phyloP scores from a whole-genome alignment of 257 asterid genomes.

The Coffea canephora region DNA sequence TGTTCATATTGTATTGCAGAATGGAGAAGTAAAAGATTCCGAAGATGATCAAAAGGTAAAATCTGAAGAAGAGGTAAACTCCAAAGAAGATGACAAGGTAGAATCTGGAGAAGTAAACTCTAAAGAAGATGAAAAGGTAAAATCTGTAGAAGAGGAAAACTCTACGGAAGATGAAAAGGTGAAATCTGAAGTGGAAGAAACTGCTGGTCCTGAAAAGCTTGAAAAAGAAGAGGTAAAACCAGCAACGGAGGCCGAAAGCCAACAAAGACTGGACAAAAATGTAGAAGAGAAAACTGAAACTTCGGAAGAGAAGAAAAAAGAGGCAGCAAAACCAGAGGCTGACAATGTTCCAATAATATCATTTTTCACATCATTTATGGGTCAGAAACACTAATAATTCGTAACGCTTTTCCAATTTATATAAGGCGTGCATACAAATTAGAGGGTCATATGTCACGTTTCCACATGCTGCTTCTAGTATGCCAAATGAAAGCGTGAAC shows the following conservation, averaged over 20 bases:
- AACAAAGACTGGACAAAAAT: constrained; percentile 9
- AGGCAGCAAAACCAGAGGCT: constrained; percentile 5
- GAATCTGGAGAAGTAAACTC: constrained; percentile 6
- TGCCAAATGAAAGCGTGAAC: not conserved
- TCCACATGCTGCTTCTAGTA: not conserved
- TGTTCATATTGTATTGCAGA: not conserved
- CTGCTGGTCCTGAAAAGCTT: not conserved
- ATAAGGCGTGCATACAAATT: not conserved
- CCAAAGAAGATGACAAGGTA: not conserved
- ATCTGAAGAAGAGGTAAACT: not conserved
- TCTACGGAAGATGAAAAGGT: not conserved
- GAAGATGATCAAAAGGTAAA: not conserved
- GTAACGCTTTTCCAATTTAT: too few relatives aligned
- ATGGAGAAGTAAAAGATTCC: not conserved
- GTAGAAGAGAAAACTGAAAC: constrained; percentile 9
- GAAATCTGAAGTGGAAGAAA: not conserved
- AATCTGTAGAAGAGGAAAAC: not conserved
- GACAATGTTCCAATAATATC: not conserved
- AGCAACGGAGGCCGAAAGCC: constrained; percentile 4
- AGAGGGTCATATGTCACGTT: too few relatives aligned
- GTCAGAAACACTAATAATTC: not conserved
- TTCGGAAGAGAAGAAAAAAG: not conserved
- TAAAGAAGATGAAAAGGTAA: not conserved
- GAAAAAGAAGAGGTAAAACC: constrained; percentile 6
- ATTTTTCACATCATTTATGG: not conserved